Evolutionary conservation across 225 moss, liverwort and hornwort genomes (phyloP).

Genomic region (Pseudoscleropodium purum): DNA sequence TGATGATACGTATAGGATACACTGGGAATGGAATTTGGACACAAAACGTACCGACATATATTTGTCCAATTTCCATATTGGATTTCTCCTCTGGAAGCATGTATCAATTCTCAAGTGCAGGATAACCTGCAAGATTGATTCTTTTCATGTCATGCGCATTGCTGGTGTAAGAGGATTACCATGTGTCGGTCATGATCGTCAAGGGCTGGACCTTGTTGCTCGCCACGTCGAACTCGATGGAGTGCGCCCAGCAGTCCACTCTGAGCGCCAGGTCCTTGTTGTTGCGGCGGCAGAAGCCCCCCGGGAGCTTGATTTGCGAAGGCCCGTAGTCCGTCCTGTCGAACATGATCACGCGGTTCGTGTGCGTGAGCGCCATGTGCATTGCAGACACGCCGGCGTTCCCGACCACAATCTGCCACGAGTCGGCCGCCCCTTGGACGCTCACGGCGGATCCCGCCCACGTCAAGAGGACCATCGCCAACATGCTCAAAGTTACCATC

Average conservation of each 20-base stretch:
- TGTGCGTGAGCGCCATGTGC: conserved; percentile 64
- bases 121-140: background rate
- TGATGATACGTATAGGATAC: background rate
- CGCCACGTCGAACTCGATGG: conserved; percentile 23
- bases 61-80: background rate
- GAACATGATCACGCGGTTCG: conserved; percentile 57
- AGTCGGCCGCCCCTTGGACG: conserved; percentile 2
- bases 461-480: background rate
- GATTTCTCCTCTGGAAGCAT: background rate
- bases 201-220: conserved; percentile 31
- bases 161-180: conserved; percentile 33
- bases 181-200: conserved; percentile 39
- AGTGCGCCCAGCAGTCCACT: conserved; percentile 67
- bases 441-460: background rate
- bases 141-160: background rate
- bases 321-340: conserved; percentile 58
- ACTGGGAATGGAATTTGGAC: background rate
- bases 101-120: background rate
- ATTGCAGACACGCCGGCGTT: conserved; percentile 68
- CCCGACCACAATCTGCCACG: conserved; percentile 34
- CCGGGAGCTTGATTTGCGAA: conserved; percentile 35
- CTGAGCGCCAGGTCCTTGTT: conserved; percentile 29
- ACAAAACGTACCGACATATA: background rate
- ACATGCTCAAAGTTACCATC: background rate
- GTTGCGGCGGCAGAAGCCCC: conserved; percentile 35